A percentile compares a stretch with the other conserved stretches of the same genome.
phyloP scores from a whole-genome alignment of 2,329 filamentous ascomycete species.

The Epichloe gansuensis region DNA sequence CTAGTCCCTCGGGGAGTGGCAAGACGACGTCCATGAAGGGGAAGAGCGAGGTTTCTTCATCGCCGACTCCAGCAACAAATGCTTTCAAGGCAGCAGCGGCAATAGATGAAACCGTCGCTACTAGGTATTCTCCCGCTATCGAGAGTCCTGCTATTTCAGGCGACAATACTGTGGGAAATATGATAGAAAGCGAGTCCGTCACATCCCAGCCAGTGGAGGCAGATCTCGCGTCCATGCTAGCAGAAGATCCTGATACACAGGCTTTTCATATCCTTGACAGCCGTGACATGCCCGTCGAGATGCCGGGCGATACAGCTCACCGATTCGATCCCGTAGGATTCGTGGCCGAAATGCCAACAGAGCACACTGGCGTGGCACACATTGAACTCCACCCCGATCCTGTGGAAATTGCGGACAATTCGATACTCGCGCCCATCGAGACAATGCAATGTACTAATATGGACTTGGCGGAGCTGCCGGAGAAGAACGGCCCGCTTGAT shows the following conservation, averaged over 20 bases:
- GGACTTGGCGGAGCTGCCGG: conserved; percentile 26
- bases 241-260: conserved; percentile 3
- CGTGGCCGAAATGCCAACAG: conserved; percentile 35
- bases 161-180: not conserved
- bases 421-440: conserved; percentile 24
- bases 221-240: not conserved
- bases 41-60: conserved; percentile 8
- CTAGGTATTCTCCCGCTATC: not conserved
- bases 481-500: conserved; percentile 17
- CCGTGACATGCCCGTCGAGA: conserved; percentile 17
- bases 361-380: conserved; percentile 25
- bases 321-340: conserved; percentile 28
- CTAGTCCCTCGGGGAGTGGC: conserved; percentile 18
- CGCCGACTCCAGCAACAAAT: not conserved
- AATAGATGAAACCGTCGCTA: not conserved
- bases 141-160: not conserved
- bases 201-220: not conserved
- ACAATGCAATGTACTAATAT: conserved; percentile 9
- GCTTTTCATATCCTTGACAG: conserved; percentile 22
- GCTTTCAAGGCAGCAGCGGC: not conserved
- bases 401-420: conserved; percentile 30
- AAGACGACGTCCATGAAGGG: conserved; percentile 17
- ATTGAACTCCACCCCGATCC: conserved; percentile 31
- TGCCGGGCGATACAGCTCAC: conserved; percentile 11
- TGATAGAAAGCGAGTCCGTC: conserved; percentile 7